Percentiles rank a stretch among this genome's conserved stretches.
Evolutionary conservation across 805 yeast species (phyloP).

Genomic region (Brettanomyces anomalus): DNA sequence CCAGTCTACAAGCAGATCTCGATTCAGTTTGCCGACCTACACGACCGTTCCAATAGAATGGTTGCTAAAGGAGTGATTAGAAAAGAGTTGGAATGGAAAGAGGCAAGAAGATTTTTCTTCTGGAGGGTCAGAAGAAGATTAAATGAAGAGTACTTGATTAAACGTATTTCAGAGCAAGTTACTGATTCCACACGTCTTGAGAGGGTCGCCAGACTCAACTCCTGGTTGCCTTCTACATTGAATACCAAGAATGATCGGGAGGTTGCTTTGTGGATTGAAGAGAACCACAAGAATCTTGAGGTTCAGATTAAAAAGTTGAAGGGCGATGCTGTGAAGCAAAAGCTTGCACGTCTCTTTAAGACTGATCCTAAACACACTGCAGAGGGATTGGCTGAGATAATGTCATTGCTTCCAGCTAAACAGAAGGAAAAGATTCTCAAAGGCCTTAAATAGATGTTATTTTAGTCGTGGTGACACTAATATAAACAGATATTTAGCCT

Average conservation of each 20-base stretch:
- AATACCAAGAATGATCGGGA: slow-evolving; percentile 65
- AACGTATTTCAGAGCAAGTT: slow-evolving; percentile 58
- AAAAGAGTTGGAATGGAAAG: slow-evolving; percentile 75
- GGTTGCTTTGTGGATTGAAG: slow-evolving; percentile 81
- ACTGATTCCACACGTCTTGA: slow-evolving; percentile 61
- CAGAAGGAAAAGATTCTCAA: slow-evolving; percentile 39
- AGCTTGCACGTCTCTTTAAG: slow-evolving; percentile 51
- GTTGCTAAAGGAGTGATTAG: slow-evolving; percentile 85
- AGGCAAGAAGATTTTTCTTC: slow-evolving; percentile 94
- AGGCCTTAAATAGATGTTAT: slow-evolving; percentile 15
- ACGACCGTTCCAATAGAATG: slow-evolving; percentile 97
- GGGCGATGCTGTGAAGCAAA: slow-evolving; percentile 57
- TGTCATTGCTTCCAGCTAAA: slow-evolving; percentile 42
- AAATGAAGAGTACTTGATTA: slow-evolving; percentile 82
- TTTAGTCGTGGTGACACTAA: too few relatives aligned
- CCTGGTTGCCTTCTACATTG: slow-evolving; percentile 71
- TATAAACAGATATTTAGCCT: too few relatives aligned
- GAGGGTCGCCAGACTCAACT: slow-evolving; percentile 75
- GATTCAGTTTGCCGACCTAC: slow-evolving; percentile 95
- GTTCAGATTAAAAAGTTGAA: slow-evolving; percentile 53
- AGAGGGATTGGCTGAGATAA: slow-evolving; percentile 46
- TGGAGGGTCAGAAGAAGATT: slow-evolving; percentile 97
- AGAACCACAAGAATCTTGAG: slow-evolving; percentile 57
- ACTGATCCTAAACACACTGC: slow-evolving; percentile 43
- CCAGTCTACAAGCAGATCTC: slow-evolving; percentile 91